phyloP scores from a whole-genome alignment of 352 stramenopile species.

The Blastocystis sp. region DNA sequence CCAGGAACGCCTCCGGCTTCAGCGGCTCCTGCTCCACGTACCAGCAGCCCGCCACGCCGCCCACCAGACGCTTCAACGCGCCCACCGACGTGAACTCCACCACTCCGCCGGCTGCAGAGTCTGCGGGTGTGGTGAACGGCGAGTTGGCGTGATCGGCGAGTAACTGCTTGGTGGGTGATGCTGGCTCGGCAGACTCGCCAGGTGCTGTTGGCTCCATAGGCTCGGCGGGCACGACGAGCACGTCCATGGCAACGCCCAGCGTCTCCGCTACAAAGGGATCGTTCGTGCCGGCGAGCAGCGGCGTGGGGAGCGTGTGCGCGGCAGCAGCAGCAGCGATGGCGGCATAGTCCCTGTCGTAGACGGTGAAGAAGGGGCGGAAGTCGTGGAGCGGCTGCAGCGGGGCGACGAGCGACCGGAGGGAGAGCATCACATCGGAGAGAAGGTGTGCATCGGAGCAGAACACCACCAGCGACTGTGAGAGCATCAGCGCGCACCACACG shows the following conservation, averaged over 20 bases:
- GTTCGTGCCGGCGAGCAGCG: slow-evolving; percentile 25
- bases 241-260: background rate
- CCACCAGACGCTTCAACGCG: background rate
- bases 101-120: background rate
- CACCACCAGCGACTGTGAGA: slow-evolving; percentile 1
- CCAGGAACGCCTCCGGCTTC: background rate
- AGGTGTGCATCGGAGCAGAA: background rate
- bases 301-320: background rate
- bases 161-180: too few relatives aligned
- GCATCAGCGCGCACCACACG: background rate
- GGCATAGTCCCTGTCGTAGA: background rate
- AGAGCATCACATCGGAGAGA: background rate
- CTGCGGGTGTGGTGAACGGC: too few relatives aligned
- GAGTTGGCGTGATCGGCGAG: too few relatives aligned
- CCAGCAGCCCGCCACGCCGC: background rate
- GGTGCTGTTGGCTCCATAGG: background rate
- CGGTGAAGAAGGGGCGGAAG: background rate
- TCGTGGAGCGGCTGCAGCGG: slow-evolving; percentile 3
- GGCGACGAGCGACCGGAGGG: background rate
- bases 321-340: background rate
- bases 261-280: slow-evolving; percentile 22
- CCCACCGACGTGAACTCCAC: background rate
- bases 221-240: background rate
- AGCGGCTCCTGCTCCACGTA: background rate
- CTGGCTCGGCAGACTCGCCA: too few relatives aligned